Evolutionary conservation across 208 protist genomes (phyloP).

Genomic region (Crithidia expoeki): DNA sequence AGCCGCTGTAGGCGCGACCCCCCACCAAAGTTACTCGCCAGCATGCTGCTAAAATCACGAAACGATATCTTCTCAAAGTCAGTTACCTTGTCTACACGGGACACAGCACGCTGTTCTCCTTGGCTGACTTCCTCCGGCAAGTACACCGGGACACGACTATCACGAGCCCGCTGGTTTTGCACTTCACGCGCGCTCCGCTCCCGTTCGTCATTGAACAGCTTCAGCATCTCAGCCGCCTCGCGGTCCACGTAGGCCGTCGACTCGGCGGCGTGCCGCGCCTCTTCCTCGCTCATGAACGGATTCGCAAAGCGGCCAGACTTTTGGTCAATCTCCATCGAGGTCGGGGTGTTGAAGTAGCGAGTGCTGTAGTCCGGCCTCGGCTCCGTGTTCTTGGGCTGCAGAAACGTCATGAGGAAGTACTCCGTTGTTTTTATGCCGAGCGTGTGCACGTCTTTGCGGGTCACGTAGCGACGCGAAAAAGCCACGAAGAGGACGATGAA

Average conservation of each 20-base stretch:
- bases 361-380: constrained; percentile 82
- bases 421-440: constrained; percentile 63
- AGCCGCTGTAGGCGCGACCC: constrained; percentile 84
- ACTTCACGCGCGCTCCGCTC: constrained; percentile 27
- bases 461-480: constrained; percentile 57
- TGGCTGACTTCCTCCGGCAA: constrained; percentile 54
- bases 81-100: constrained; percentile 1
- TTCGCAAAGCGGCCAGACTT: constrained; percentile 44
- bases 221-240: constrained; percentile 72
- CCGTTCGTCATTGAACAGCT: constrained; percentile 85
- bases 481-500: constrained; percentile 58
- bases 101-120: constrained; percentile 7
- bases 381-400: constrained; percentile 80
- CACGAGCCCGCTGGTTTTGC: constrained; percentile 27
- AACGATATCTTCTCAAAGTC: constrained; percentile 65
- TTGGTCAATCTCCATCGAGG: constrained; percentile 71
- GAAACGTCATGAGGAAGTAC: constrained; percentile 78
- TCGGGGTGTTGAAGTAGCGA: constrained; percentile 81
- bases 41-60: constrained; percentile 59
- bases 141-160: constrained; percentile 68
- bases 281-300: constrained; percentile 33
- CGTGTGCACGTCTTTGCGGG: constrained; percentile 54
- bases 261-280: constrained; percentile 38
- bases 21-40: constrained; percentile 78
- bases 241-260: constrained; percentile 46